A percentile compares a stretch with the other conserved stretches of the same genome.
phyloP scores from a whole-genome alignment of 805 yeast genomes.

The Blastobotrys peoriensis region DNA sequence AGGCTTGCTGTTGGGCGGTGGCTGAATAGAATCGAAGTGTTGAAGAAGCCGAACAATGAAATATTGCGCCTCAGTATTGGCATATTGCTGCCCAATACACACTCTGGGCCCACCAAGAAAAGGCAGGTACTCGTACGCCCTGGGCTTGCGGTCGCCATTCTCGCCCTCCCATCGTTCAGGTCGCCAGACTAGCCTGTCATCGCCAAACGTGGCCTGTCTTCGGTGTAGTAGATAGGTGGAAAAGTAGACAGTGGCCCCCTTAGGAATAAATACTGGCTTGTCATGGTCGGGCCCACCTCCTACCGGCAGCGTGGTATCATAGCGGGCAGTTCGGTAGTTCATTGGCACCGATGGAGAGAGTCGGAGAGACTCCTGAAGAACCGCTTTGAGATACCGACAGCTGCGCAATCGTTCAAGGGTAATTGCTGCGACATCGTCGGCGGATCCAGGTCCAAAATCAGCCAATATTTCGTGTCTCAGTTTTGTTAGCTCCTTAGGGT shows the following conservation, averaged over 20 bases:
- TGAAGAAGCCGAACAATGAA: constrained; percentile 36
- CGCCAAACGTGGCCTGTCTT: constrained; percentile 33
- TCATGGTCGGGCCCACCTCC: constrained; percentile 36
- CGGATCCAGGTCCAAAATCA: constrained; percentile 20
- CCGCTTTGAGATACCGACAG: constrained; percentile 39
- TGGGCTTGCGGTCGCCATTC: constrained; percentile 13
- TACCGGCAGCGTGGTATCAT: constrained; percentile 40
- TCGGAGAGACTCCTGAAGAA: constrained; percentile 40
- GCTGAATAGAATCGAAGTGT: constrained; percentile 23
- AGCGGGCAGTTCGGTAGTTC: constrained; percentile 37
- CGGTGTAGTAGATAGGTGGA: constrained; percentile 38
- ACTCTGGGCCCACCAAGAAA: constrained; percentile 40
- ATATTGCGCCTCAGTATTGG: constrained; percentile 42
- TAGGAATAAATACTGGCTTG: constrained; percentile 32
- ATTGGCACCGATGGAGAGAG: constrained; percentile 42
- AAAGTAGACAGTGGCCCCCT: constrained; percentile 35
- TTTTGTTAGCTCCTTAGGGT: constrained; percentile 34
- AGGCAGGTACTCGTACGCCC: not conserved
- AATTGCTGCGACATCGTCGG: constrained; percentile 11
- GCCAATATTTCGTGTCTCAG: constrained; percentile 28
- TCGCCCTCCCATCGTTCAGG: constrained; percentile 40
- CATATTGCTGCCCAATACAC: constrained; percentile 48
- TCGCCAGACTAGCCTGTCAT: constrained; percentile 35
- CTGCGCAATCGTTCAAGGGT: constrained; percentile 39
- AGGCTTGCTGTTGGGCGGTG: not conserved